Base-by-base conservation (phyloP, 2,329 filamentous ascomycete genomes). In the Trichoderma sp. region DNA sequence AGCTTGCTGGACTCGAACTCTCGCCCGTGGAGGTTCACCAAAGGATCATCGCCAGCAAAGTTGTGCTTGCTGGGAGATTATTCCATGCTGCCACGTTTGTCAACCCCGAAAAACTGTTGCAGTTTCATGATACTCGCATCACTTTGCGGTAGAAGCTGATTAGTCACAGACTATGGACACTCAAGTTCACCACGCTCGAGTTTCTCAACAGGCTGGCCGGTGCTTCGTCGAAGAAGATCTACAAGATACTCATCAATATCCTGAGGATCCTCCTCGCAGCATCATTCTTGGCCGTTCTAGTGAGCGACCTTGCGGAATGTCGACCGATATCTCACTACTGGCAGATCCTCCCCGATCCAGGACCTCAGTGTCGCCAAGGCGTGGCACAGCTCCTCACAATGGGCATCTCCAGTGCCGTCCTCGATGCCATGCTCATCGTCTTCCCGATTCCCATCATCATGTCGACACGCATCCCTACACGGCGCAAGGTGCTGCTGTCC, bases 401-500 rank as follows among this genome's bases (percentile, higher is more conserved):
- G 56, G 56, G 56, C 12, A 45, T 59, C 10, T 50, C 28, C 56
- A 59, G 56, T 14, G 44, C 56, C n/a, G 56, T 59, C 28, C 48
- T 59, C 21, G 56, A 59, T 39, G 44, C 26, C 56, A 24, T 48
- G n/a, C 56, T 59, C 28, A 59, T 59, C 28, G 48, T 59, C 24
- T 59, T 59, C 17, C 56, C 56, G 2, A 59, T 59, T n/a, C 56
- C 56, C 7, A 59, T 59, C 28, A 59, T 59, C 21, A 39, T 59
- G 19, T 59, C 56, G 5, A 59, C 56, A n/a, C 56, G 56, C 19
- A 59, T 59, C n/a, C 19, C 44, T 19, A 59, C 56, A n/a, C 45
- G 45, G 24, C 56, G 56, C 30, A 59, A 59, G 30, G 15, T 59
- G 15, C 21, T 59, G 56, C 56, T 59, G 19, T 44, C 56, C 26